Evolutionary conservation across 306 rosid species (phyloP).

Genomic region (Urtica urens): DNA sequence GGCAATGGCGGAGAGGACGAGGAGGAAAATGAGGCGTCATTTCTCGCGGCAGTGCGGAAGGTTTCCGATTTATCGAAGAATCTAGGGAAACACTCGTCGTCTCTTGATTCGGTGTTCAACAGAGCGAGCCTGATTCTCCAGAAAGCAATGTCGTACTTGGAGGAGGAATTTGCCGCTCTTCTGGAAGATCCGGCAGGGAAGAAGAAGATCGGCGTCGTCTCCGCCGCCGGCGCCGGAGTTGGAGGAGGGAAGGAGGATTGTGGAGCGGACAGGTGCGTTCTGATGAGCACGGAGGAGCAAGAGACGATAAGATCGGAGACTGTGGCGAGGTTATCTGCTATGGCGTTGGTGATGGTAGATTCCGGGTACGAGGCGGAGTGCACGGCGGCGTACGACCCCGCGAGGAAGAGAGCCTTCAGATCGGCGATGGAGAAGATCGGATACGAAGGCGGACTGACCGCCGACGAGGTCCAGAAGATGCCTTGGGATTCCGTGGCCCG

Average conservation of each 20-base stretch:
- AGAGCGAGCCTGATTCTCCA: constrained; percentile 29
- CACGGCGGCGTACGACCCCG: constrained; percentile 30
- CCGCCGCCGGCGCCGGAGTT: constrained; percentile 9
- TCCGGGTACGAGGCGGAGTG: constrained; percentile 57
- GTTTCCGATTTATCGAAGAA: constrained; percentile 23
- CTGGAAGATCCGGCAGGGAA: constrained; percentile 19
- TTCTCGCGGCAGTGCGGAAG: constrained; percentile 25
- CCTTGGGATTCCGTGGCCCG: constrained; percentile 51
- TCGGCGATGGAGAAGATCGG: constrained; percentile 26
- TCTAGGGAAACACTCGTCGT: constrained; percentile 9
- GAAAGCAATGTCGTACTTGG: constrained; percentile 44
- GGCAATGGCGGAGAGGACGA: constrained; percentile 20
- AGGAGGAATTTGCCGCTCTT: constrained; percentile 35
- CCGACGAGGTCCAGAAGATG: constrained; percentile 56
- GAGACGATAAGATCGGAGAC: constrained; percentile 16
- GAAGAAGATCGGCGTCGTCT: too few relatives aligned
- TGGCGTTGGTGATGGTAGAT: constrained; percentile 40
- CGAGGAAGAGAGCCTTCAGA: constrained; percentile 41
- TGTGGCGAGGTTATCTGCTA: constrained; percentile 27
- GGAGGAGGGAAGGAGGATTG: constrained; percentile 28
- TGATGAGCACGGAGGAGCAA: background rate
- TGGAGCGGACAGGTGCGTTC: background rate
- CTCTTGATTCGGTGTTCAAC: constrained; percentile 12
- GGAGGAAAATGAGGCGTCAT: constrained; percentile 19
- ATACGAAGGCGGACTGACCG: constrained; percentile 21